Evolutionary conservation across 1,284 basidiomycete genomes (phyloP), one percentile per base, ranked within the genome.

Genomic region (Thecaphora thlaspeos): DNA sequence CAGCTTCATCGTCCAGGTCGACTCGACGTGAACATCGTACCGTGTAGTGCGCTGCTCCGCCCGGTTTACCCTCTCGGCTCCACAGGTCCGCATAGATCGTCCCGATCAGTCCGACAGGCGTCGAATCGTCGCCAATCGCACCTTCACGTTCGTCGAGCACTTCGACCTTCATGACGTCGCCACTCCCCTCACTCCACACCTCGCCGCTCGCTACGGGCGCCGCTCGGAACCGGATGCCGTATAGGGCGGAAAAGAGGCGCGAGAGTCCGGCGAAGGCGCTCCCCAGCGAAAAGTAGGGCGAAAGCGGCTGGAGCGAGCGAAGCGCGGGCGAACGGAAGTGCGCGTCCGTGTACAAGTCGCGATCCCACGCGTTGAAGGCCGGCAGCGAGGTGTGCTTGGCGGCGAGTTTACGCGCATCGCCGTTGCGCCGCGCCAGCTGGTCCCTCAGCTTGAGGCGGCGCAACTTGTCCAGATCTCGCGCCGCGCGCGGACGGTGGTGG

Each of bases 21-120:
- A 89, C 87, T 44, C 94, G 81, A 39, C 94, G 81, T 2, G 91
- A 95, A 80, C 95, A 98, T 11, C 92, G 85, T 11, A 98, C 91
- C 2, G 94, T 98, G 78, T 96, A 98, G 78, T 98, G 94, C 1
- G 94, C 95, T 1, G 95, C 93, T 14, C 91, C 90, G 39, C 86
- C 84, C 3, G 90, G 86, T 79, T 98, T 98, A 9, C 90, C 91
- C 36, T 83, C 81, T 28, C 94, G 82, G 10, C 86, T 84, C 78
- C 91, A 96, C 22, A 98, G 81, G 79, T 98, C 94, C 18, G 90
- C 88, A 73, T 95, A 98, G 71, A 98, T 90, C 82, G 89, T 91
- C 1, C 94, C 94, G 50, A 98, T 86, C 18, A 89, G 78, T 11
- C 68, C 66, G n/a, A 57, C 63, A 7, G 26, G 26, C 26, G 26